phyloP scores from a whole-genome alignment of 352 stramenopile species.

The Globisporangium mamillatum region DNA sequence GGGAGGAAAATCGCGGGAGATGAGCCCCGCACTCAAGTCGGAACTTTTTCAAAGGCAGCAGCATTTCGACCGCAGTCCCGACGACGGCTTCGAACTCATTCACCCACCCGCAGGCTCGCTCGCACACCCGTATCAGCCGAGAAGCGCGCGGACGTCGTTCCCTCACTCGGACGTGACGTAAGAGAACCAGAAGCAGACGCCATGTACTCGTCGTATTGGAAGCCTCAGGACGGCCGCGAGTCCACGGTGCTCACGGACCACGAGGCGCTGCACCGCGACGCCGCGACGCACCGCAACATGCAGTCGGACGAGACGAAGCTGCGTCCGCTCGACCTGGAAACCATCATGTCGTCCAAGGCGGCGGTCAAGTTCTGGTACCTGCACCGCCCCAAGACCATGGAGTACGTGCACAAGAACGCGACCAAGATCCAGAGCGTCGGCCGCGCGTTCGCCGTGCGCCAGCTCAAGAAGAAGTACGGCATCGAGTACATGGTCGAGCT shows the following conservation, averaged over 20 bases:
- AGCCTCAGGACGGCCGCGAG: conserved; percentile 66
- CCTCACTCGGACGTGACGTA: neutral
- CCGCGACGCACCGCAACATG: conserved; percentile 65
- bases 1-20: conserved; percentile 7
- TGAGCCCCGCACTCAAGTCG: conserved; percentile 3
- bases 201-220: conserved; percentile 90
- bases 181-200: neutral
- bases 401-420: conserved; percentile 87
- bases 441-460: conserved; percentile 73
- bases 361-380: conserved; percentile 90
- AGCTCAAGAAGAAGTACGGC: conserved; percentile 69
- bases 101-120: neutral
- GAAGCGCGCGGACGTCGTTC: neutral
- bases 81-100: neutral
- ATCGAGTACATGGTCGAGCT: conserved; percentile 81
- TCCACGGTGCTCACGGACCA: conserved; percentile 78
- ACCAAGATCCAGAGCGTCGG: conserved; percentile 84
- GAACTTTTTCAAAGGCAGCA: conserved; percentile 1
- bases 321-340: conserved; percentile 80
- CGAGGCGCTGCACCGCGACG: conserved; percentile 80
- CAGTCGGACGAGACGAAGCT: conserved; percentile 82
- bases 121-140: conserved; percentile 5
- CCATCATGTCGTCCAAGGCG: conserved; percentile 85
- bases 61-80: neutral
- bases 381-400: conserved; percentile 87